These are phyloP conservation scores for Santalum album DNA, from an alignment of 164 flowering plant genomes.

Conservation along the genomic window DNA sequence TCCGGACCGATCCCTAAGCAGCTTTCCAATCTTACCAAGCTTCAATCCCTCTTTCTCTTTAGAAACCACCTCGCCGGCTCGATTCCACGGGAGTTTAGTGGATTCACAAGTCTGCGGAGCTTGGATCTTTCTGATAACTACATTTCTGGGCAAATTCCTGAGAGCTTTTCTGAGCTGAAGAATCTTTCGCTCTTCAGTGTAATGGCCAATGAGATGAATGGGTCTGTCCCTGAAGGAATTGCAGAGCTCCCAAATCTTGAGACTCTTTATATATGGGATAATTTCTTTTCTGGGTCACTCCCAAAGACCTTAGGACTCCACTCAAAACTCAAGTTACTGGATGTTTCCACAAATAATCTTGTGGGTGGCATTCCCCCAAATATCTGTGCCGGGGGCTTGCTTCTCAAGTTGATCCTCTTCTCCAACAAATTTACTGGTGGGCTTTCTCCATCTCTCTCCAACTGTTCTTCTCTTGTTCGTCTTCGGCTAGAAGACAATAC, in stretches of 20 bases:
- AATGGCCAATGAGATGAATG: conserved; percentile 69
- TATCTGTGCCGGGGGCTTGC: conserved; percentile 57
- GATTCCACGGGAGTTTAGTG: conserved; percentile 57
- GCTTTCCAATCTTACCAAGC: conserved; percentile 61
- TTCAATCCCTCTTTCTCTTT: conserved; percentile 72
- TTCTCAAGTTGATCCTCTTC: conserved; percentile 63
- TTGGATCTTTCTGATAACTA: conserved; percentile 88
- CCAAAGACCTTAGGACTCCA: conserved; percentile 62
- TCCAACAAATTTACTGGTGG: conserved; percentile 62
- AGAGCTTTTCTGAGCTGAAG: conserved; percentile 57
- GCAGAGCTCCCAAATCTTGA: conserved; percentile 72
- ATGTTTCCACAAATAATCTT: conserved; percentile 77
- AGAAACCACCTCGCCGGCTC: conserved; percentile 56
- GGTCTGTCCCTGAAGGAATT: conserved; percentile 62
- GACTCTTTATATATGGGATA: conserved; percentile 79
- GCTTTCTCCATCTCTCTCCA: conserved; percentile 56
- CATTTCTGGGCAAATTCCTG: conserved; percentile 71
- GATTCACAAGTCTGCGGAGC: conserved; percentile 30
- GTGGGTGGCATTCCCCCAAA: conserved; percentile 58
- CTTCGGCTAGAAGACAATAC: conserved; percentile 68
- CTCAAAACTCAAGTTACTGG: conserved; percentile 65
- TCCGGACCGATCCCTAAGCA: conserved; percentile 64
- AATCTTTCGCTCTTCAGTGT: conserved; percentile 69
- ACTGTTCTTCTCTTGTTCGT: conserved; percentile 82
- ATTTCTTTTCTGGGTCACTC: conserved; percentile 67